Evolutionary conservation across 805 yeast species (phyloP), one percentile per base, ranked within the genome.

Genomic region (Saccharomycopsis amapae): DNA sequence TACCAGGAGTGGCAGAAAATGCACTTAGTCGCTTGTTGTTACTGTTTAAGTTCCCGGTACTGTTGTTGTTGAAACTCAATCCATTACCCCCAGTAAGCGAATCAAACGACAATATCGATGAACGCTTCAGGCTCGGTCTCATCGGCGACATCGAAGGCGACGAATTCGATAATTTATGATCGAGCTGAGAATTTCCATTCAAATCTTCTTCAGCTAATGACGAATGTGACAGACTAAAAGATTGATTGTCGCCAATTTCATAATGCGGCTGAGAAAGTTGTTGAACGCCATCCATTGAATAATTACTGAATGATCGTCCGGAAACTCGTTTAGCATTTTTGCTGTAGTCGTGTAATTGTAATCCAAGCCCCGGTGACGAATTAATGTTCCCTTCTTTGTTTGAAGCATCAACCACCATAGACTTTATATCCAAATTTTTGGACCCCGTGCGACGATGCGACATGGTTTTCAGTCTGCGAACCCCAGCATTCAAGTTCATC

Each of bases 121-220:
- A n/a, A 28, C 69, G 22, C 59, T 57, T 3, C 78, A 79, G 65
- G 48, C 67, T 38, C 54, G 60, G 35, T 38, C 46, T 22, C 55
- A 53, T 37, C 37, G 48, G 49, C 22, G 46, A 48, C 31, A 38
- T 25, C 12, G 43, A n/a, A 12, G 51, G 48, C 3, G 51, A 47
- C 22, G 30, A 18, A 20, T 19, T n/a, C n/a, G n/a, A n/a, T n/a
- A n/a, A n/a, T n/a, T n/a, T n/a, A n/a, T n/a, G n/a, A n/a, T n/a
- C n/a, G n/a, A n/a, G n/a, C n/a, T n/a, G n/a, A n/a, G n/a, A n/a
- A 12, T 28, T 10, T 28, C n/a, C 13, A 10, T 28, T 10, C 32
- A 28, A n/a, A 18, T 39, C 43, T 9, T 38, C 50, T 18, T 33
- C 46, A 19, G 28, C 24, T 5, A 42, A 20, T 3, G 46, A 42